Evolutionary conservation across 352 stramenopile genomes (phyloP).

Genomic region (Pythium utonaiense): DNA sequence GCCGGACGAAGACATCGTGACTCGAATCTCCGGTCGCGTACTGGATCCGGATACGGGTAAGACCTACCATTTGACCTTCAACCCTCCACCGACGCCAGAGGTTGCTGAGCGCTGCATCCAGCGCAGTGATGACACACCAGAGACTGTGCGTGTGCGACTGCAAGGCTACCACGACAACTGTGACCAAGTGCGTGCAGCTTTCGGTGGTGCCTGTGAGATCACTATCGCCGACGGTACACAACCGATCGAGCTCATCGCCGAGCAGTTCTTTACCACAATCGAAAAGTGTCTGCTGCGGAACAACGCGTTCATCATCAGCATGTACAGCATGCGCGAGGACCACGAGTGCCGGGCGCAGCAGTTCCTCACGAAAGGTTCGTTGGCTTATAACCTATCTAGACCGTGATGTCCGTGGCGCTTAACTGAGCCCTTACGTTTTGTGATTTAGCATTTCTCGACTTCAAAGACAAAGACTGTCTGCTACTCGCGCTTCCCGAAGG

Average conservation of each 20-base stretch:
- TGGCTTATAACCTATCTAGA: too few species aligned
- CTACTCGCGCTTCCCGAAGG: conserved; percentile 48
- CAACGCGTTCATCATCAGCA: conserved; percentile 49
- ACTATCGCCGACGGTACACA: conserved; percentile 44
- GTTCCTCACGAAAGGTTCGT: conserved; percentile 52
- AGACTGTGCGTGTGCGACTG: conserved; percentile 86
- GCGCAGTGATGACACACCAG: conserved; percentile 85
- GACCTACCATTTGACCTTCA: conserved; percentile 90
- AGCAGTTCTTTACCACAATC: conserved; percentile 46
- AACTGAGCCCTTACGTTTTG: too few species aligned
- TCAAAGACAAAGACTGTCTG: conserved; percentile 54
- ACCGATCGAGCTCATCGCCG: conserved; percentile 48
- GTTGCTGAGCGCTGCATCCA: conserved; percentile 61
- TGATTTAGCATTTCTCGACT: conserved; percentile 49
- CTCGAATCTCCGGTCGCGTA: conserved; percentile 90
- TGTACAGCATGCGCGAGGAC: conserved; percentile 46
- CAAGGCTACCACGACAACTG: conserved; percentile 82
- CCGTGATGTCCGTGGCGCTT: neutral
- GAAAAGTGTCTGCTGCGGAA: conserved; percentile 55
- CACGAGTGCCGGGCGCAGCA: conserved; percentile 39
- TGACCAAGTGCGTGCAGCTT: conserved; percentile 35
- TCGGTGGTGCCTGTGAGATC: conserved; percentile 44
- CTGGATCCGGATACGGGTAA: conserved; percentile 91
- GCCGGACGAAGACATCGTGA: conserved; percentile 91
- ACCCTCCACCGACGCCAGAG: conserved; percentile 64